Percentiles rank a stretch among this genome's conserved stretches.
Conservation (phyloP, 768 basidiomycete genomes). For the Leccinum arenicola region DNA sequence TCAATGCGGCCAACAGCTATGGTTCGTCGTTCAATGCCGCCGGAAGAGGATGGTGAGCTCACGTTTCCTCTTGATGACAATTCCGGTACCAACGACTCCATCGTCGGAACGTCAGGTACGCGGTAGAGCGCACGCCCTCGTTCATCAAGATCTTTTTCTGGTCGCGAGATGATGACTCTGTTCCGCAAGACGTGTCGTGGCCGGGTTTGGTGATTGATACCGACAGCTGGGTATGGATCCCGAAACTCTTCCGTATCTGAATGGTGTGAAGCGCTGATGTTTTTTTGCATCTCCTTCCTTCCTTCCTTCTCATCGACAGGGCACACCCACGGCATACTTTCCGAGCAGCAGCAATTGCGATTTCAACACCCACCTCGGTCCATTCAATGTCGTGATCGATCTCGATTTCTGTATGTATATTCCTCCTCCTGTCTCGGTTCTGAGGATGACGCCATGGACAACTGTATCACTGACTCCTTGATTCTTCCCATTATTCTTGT, state of each 20-base stretch:
- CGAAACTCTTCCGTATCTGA: background rate
- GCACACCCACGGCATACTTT: slow-evolving; percentile 59
- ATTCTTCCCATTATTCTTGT: no score
- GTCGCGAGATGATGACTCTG: slow-evolving; percentile 26
- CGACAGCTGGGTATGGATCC: slow-evolving; percentile 23
- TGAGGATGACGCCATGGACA: no score
- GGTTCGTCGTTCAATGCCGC: slow-evolving; percentile 34
- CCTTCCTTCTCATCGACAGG: slow-evolving; percentile 32
- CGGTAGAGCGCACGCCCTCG: slow-evolving; percentile 29
- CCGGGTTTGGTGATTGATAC: slow-evolving; percentile 18
- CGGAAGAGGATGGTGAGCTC: slow-evolving; percentile 36
- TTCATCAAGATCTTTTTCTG: slow-evolving; percentile 42
- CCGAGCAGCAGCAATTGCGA: slow-evolving; percentile 56
- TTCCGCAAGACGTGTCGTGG: slow-evolving; percentile 34
- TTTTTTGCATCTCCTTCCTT: background rate
- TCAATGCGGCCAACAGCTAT: slow-evolving; percentile 25
- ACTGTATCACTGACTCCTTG: no score
- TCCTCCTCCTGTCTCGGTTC: no score
- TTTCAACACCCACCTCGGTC: slow-evolving; percentile 49
- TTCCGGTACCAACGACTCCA: background rate
- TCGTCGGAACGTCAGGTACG: slow-evolving; percentile 31
- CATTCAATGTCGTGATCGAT: slow-evolving; percentile 67
- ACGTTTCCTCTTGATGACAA: background rate
- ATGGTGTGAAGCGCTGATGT: background rate
- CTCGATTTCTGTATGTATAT: slow-evolving; percentile 16